Base-by-base conservation (phyloP, 768 basidiomycete species). In the Suillus hirtellus region DNA sequence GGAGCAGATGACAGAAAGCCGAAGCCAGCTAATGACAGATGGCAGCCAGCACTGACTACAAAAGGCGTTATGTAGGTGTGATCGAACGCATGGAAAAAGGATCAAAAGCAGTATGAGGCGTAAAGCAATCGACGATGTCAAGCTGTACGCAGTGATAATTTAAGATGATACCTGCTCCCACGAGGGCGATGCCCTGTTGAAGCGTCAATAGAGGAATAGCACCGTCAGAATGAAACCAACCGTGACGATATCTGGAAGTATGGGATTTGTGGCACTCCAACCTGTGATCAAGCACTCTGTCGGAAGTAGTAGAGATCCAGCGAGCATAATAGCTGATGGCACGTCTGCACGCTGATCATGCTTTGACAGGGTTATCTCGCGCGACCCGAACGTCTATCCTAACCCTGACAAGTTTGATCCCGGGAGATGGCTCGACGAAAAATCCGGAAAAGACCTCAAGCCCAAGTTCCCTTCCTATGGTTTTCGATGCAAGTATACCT, bases 1-100 rank as follows among this genome's bases (percentile, higher is more conserved):
- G 88, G 86, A 3, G 86, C 89, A 67, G 93, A 93, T n/a, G 93
- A 75, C 2, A 91, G 92, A 70, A 93, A 92, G 1, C 82, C 86
- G 60, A 90, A 92, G 0, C 91, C 91, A 1, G 85, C 84, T 0
- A 90, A 61, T 0, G 87, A 85, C 86, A 76, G 21, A 85, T 84
- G 0, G 89, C 88, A 0, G 89, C 89, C 11, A 93, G 75, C 3
- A 89, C 88, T 84, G 61, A 63, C 74, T 1, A 69, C 21, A 58
- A 52, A 55, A 27, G 64, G 54, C 35, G 60, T 24, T 34, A 14
- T 34, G 5, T 40, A 10, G n/a, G 54, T 38, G 2, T 11, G 2
- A 31, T 53, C 27, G 38, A 24, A 21, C 52, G 38, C 19, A 0
- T 27, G 4, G 19, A 37, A 21, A 53, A 70, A 79, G 5, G 65